phyloP scores from a whole-genome alignment of 805 yeast species.

The Kluyveromyces wickerhamii region DNA sequence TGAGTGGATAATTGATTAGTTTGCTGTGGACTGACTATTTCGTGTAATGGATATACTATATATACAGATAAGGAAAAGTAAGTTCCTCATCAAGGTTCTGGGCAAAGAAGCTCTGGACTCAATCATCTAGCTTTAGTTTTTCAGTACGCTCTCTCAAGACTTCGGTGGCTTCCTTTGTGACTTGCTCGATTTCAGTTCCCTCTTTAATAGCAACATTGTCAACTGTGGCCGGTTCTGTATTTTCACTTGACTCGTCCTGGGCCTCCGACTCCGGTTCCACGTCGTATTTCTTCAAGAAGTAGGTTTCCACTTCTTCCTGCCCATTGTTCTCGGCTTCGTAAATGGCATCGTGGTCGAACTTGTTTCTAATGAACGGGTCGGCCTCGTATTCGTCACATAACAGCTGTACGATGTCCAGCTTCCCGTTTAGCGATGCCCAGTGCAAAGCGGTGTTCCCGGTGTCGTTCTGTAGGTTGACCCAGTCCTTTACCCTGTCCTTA shows the following conservation, averaged over 20 bases:
- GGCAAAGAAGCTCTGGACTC: too few relatives aligned
- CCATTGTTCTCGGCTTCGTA: slow-evolving; percentile 82
- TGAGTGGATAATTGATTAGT: too few relatives aligned
- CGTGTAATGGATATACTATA: too few relatives aligned
- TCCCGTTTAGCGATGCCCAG: slow-evolving; percentile 93
- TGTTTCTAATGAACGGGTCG: slow-evolving; percentile 74
- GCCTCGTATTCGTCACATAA: slow-evolving; percentile 70
- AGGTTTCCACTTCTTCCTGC: slow-evolving; percentile 69
- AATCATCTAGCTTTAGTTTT: slow-evolving; percentile 13
- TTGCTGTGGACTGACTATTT: too few relatives aligned
- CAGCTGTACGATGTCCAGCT: slow-evolving; percentile 56
- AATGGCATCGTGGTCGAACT: slow-evolving; percentile 71
- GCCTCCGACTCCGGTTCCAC: slow-evolving; percentile 44
- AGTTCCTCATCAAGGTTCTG: too few relatives aligned
- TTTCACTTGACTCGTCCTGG: slow-evolving; percentile 41
- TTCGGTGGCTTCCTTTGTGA: slow-evolving; percentile 41
- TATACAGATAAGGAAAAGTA: too few relatives aligned
- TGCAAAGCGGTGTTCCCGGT: slow-evolving; percentile 92
- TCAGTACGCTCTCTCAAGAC: slow-evolving; percentile 28
- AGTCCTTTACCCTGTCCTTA: slow-evolving; percentile 36
- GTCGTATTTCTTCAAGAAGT: slow-evolving; percentile 64
- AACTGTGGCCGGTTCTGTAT: slow-evolving; percentile 34
- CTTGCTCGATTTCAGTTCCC: slow-evolving; percentile 45
- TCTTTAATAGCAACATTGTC: slow-evolving; percentile 35
- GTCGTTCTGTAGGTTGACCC: slow-evolving; percentile 52